phyloP scores from a whole-genome alignment of 495 filamentous ascomycete genomes.

The Cladorrhinum samala region DNA sequence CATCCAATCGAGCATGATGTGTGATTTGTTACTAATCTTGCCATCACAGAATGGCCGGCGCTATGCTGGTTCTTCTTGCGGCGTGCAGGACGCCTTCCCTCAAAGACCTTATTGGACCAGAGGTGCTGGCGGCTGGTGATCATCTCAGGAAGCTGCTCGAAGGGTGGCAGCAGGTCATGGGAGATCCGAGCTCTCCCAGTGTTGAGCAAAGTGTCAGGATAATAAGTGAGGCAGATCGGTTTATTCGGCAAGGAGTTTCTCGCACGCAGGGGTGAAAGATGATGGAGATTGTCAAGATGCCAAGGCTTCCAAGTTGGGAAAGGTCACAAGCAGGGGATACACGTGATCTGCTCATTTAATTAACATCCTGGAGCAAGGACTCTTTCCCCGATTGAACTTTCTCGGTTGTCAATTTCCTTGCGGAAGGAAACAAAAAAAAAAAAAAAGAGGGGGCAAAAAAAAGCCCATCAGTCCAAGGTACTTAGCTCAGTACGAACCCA shows the following conservation, averaged over 20 bases:
- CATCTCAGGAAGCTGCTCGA: constrained; percentile 23
- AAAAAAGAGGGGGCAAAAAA: no score
- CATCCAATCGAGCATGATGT: no score
- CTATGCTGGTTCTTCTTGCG: constrained; percentile 30
- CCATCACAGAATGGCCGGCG: constrained; percentile 28
- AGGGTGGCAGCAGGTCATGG: constrained; percentile 22
- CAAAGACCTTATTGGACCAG: constrained; percentile 17
- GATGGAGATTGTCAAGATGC: no score
- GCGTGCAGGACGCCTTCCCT: constrained; percentile 20
- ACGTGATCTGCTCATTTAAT: no score
- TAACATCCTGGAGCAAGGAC: no score
- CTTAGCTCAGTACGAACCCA: no score
- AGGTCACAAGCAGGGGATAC: no score
- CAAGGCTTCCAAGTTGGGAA: no score
- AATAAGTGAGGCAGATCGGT: constrained; percentile 26
- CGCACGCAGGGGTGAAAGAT: neutral
- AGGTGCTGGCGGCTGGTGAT: constrained; percentile 23
- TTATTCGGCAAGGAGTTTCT: constrained; percentile 24
- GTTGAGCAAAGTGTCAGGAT: constrained; percentile 30
- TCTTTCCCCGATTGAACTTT: no score
- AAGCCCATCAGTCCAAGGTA: no score
- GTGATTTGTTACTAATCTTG: neutral
- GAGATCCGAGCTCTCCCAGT: constrained; percentile 26
- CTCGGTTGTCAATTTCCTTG: no score
- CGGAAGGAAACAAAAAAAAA: no score